These are phyloP conservation scores for Candolleomyces eurysporus DNA, from an alignment of 768 basidiomycete species.

Conservation along the genomic window DNA sequence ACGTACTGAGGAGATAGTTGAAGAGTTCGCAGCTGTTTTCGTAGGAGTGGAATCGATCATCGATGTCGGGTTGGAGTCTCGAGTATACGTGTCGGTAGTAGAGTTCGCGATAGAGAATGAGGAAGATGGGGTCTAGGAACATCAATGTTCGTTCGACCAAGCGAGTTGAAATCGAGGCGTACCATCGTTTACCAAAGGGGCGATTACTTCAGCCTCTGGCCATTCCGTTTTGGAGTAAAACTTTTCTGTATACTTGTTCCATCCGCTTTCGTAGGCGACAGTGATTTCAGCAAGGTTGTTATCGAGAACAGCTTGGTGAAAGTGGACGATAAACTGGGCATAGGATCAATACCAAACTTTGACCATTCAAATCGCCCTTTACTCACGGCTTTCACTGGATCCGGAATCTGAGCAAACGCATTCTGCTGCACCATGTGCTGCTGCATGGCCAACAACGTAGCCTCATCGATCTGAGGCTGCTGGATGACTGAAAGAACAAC, in stretches of 20 bases:
- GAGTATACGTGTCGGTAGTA: conserved; percentile 97
- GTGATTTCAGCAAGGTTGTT: conserved; percentile 92
- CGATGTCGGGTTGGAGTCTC: conserved; percentile 89
- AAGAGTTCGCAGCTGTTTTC: conserved; percentile 98
- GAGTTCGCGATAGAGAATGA: conserved; percentile 94
- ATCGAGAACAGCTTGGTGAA: conserved; percentile 88
- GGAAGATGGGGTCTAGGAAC: conserved; percentile 80
- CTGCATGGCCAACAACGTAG: conserved; percentile 69
- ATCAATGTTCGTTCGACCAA: conserved; percentile 5
- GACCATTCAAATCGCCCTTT: neutral
- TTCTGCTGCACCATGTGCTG: conserved; percentile 83
- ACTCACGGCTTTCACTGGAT: conserved; percentile 84
- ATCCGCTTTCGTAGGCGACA: conserved; percentile 92
- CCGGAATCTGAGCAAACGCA: conserved; percentile 81
- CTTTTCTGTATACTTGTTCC: conserved; percentile 96
- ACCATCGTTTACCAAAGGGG: conserved; percentile 93
- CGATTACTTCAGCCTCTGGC: conserved; percentile 96
- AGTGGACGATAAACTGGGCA: conserved; percentile 86
- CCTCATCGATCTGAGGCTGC: conserved; percentile 69
- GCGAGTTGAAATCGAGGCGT: conserved; percentile 19
- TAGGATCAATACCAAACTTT: conserved; percentile 7
- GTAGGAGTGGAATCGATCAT: conserved; percentile 97
- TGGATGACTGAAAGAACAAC: conserved; percentile 39
- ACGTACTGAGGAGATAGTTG: conserved; percentile 92
- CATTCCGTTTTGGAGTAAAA: conserved; percentile 93